Evolutionary conservation across 352 stramenopile genomes (phyloP).

Genomic region (Paralagenidium karlingii): DNA sequence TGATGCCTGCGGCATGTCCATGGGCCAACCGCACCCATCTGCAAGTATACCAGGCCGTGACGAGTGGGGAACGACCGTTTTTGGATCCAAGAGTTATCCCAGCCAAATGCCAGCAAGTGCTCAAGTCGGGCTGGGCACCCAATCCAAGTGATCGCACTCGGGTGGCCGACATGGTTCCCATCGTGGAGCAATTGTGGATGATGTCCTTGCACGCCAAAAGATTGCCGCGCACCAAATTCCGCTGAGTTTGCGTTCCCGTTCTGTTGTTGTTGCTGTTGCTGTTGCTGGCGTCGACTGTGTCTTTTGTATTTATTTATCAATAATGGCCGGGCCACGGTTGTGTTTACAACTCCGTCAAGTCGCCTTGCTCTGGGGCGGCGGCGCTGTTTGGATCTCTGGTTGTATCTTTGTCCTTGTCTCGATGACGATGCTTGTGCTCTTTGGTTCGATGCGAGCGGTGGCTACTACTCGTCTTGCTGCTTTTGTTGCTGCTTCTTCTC

Average conservation of each 20-base stretch:
- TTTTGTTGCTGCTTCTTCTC: slow-evolving; percentile 25
- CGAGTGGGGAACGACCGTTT: slow-evolving; percentile 55
- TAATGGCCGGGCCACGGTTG: background rate
- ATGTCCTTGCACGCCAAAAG: slow-evolving; percentile 62
- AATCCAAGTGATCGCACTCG: slow-evolving; percentile 62
- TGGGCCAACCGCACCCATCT: slow-evolving; percentile 66
- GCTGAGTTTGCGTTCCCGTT: too few species aligned
- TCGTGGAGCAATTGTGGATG: slow-evolving; percentile 66
- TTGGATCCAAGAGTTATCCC: slow-evolving; percentile 48
- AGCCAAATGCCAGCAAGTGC: slow-evolving; percentile 51
- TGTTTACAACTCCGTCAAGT: too few species aligned
- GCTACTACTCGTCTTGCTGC: slow-evolving; percentile 14
- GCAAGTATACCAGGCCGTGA: slow-evolving; percentile 66
- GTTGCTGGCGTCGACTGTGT: too few species aligned
- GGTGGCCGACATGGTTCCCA: slow-evolving; percentile 61
- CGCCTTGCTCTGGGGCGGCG: too few species aligned
- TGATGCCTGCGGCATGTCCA: slow-evolving; percentile 59
- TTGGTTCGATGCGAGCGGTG: slow-evolving; percentile 2
- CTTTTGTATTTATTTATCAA: too few species aligned
- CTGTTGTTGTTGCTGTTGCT: too few species aligned
- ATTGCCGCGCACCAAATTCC: slow-evolving; percentile 59
- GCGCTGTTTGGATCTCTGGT: too few species aligned
- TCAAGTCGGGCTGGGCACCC: slow-evolving; percentile 53
- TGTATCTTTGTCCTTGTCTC: slow-evolving; percentile 7
- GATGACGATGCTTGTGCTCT: slow-evolving; percentile 12